These are phyloP conservation scores for Podila clonocystis DNA, from an alignment of 192 early-diverging fungal genomes.

Conservation along the genomic window DNA sequence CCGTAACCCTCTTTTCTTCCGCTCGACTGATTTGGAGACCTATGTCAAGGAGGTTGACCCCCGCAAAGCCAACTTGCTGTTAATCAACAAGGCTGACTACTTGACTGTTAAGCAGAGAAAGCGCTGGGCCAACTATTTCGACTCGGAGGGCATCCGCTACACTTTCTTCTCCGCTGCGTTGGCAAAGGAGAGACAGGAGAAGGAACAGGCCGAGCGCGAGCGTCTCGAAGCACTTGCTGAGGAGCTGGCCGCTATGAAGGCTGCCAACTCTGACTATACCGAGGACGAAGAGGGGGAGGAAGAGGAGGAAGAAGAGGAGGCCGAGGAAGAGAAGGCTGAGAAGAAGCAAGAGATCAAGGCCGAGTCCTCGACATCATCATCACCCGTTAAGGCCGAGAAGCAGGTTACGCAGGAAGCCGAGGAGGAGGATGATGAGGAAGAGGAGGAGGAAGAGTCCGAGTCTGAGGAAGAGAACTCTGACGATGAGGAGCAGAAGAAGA, in stretches of 20 bases:
- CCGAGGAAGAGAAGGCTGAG: slow-evolving; percentile 32
- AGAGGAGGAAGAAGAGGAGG: slow-evolving; percentile 48
- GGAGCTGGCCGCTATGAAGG: slow-evolving; percentile 48
- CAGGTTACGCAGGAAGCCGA: slow-evolving; percentile 34
- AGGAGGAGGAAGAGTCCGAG: slow-evolving; percentile 29
- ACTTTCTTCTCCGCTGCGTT: slow-evolving; percentile 95
- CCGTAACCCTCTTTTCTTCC: slow-evolving; percentile 93
- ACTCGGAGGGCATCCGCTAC: slow-evolving; percentile 81
- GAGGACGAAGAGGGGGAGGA: slow-evolving; percentile 55
- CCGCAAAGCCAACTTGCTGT: slow-evolving; percentile 86
- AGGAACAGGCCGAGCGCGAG: slow-evolving; percentile 71
- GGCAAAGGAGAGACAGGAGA: slow-evolving; percentile 81
- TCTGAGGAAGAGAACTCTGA: slow-evolving; percentile 18
- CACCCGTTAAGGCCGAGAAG: slow-evolving; percentile 25
- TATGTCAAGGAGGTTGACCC: slow-evolving; percentile 93
- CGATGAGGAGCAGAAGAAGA: slow-evolving; percentile 37
- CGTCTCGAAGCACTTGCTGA: slow-evolving; percentile 50
- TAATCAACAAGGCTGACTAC: slow-evolving; percentile 99
- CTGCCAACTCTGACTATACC: slow-evolving; percentile 44
- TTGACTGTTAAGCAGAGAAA: slow-evolving; percentile 87
- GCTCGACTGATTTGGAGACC: slow-evolving; percentile 85
- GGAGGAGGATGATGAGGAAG: slow-evolving; percentile 34
- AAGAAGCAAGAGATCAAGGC: slow-evolving; percentile 39
- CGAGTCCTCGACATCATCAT: slow-evolving; percentile 2
- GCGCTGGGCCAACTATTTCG: slow-evolving; percentile 93